Evolutionary conservation across 2,329 filamentous ascomycete genomes (phyloP).

Genomic region (Fusarium torreyae): DNA sequence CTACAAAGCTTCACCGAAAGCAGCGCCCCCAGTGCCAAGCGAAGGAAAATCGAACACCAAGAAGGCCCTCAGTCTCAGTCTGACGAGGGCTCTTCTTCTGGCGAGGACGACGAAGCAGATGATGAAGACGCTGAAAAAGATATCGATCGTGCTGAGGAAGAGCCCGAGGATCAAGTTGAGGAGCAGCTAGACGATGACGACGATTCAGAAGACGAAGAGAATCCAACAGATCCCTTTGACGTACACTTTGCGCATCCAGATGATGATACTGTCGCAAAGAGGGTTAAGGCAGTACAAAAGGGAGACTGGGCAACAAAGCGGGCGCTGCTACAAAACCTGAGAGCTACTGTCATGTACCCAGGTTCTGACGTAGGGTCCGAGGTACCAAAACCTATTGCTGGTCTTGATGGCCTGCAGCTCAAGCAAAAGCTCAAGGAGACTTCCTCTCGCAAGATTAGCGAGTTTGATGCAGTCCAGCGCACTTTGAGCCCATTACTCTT

Average conservation of each 20-base stretch:
- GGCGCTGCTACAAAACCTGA: conserved; percentile 62
- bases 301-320: conserved; percentile 68
- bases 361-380: conserved; percentile 55
- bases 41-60: conserved; percentile 68
- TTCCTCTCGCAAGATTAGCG: conserved; percentile 67
- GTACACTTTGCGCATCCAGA: conserved; percentile 81
- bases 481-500: conserved; percentile 81
- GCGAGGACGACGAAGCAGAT: conserved; percentile 56
- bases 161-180: conserved; percentile 49
- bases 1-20: conserved; percentile 70
- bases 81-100: conserved; percentile 37
- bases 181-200: conserved; percentile 50
- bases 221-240: conserved; percentile 81
- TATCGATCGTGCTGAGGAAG: conserved; percentile 52
- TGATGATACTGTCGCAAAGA: conserved; percentile 69
- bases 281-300: conserved; percentile 65
- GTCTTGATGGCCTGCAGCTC: conserved; percentile 69
- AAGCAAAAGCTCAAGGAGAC: conserved; percentile 78
- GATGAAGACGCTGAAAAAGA: conserved; percentile 63
- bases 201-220: conserved; percentile 67
- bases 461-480: conserved; percentile 74
- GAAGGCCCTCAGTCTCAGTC: conserved; percentile 40
- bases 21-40: conserved; percentile 65
- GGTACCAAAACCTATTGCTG: conserved; percentile 54
- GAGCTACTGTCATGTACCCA: conserved; percentile 64